Percentiles rank a stretch among this genome's conserved stretches.
Conservation (phyloP, 257 asterid species). For the Hygrophila difformis region DNA sequence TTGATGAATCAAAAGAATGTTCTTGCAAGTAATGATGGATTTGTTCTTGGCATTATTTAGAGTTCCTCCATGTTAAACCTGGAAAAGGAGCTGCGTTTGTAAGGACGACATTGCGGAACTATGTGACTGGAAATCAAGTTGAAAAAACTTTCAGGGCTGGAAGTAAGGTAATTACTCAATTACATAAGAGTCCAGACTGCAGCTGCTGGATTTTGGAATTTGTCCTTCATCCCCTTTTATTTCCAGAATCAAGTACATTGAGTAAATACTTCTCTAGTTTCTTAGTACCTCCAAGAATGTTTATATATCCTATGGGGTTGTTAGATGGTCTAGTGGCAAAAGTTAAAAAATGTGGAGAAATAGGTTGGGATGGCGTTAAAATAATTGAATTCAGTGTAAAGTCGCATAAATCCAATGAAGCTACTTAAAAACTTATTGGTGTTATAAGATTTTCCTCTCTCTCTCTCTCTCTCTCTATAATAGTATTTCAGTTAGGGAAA, state of each 20-base stretch:
- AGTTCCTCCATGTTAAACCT: slow-evolving; percentile 95
- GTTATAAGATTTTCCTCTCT: too few relatives aligned
- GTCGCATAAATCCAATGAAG: not conserved
- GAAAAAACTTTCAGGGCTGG: slow-evolving; percentile 97
- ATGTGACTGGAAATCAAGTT: slow-evolving; percentile 66
- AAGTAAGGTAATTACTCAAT: slow-evolving; percentile 65
- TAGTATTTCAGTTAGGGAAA: too few relatives aligned
- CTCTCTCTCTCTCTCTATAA: too few relatives aligned
- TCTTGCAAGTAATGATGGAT: not conserved
- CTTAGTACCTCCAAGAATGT: not conserved
- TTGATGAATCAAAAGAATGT: not conserved
- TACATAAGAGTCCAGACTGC: too few relatives aligned
- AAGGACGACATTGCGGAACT: slow-evolving; percentile 77
- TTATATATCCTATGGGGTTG: not conserved
- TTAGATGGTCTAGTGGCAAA: not conserved
- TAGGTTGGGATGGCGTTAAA: too few relatives aligned
- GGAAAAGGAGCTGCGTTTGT: slow-evolving; percentile 97
- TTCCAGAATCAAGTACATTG: not conserved
- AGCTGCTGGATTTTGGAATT: slow-evolving; percentile 11
- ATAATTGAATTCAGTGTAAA: not conserved
- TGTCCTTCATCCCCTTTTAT: too few relatives aligned
- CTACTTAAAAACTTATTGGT: too few relatives aligned
- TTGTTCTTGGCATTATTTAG: slow-evolving; percentile 32
- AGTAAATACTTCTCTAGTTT: not conserved
- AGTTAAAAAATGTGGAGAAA: not conserved